Evolutionary conservation across 805 yeast genomes (phyloP).

Genomic region (Wickerhamomyces bisporus): DNA sequence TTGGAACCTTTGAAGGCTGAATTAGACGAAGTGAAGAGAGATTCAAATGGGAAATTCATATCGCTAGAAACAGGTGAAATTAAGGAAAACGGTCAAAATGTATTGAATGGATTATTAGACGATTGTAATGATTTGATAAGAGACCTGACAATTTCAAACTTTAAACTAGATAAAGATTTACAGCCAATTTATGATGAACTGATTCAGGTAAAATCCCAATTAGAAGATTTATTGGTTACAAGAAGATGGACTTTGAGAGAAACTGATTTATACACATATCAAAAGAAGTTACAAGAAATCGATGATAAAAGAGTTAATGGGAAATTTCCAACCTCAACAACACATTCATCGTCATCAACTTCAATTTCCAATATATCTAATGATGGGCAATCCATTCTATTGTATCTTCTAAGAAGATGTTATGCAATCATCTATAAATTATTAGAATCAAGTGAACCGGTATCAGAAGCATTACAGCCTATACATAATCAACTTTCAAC

Average conservation of each 20-base stretch:
- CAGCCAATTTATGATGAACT: conserved; percentile 59
- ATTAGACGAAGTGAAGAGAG: conserved; percentile 42
- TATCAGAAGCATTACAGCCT: conserved; percentile 88
- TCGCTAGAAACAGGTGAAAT: conserved; percentile 30
- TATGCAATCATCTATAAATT: conserved; percentile 87
- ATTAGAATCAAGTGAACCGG: conserved; percentile 91
- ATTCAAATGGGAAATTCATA: conserved; percentile 50
- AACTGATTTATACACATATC: conserved; percentile 85
- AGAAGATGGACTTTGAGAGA: conserved; percentile 97
- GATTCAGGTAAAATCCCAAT: conserved; percentile 58
- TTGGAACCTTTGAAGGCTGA: conserved; percentile 32
- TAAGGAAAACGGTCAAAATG: conserved; percentile 36
- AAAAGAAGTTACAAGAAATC: conserved; percentile 64
- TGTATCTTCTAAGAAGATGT: conserved; percentile 83
- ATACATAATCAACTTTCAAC: conserved; percentile 91
- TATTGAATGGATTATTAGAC: conserved; percentile 71
- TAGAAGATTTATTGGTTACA: conserved; percentile 82
- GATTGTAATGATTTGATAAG: conserved; percentile 73
- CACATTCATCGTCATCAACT: conserved; percentile 3
- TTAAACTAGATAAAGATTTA: conserved; percentile 45
- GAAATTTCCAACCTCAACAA: conserved; percentile 35
- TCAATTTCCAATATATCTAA: not conserved
- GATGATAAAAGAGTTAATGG: conserved; percentile 69
- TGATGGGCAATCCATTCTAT: conserved; percentile 51
- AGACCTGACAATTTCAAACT: conserved; percentile 50